Base-by-base conservation (phyloP, 108 stramenopile genomes). In the Fragilariopsis cylindrus region DNA sequence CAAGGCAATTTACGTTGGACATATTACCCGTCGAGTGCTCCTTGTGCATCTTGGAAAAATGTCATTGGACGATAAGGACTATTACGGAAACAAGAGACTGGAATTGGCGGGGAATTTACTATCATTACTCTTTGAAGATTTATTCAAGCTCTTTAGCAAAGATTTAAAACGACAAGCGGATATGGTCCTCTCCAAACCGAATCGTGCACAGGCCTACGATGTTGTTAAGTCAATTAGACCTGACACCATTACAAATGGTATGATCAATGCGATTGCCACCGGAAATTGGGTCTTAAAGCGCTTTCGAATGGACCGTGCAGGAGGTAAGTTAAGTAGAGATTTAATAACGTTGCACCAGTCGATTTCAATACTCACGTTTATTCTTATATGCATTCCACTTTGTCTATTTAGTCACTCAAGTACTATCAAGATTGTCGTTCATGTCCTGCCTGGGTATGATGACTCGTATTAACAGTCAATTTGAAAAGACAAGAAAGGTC, bases 211-310 rank as follows among this genome's bases (percentile, higher is more conserved):
- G 65, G 90, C 93, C 8, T 99, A 98, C 81, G 98, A 99, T 88
- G 92, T 98, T 42, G 87, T 93, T 57, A 97, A 97, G 73, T 81
- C 80, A 40, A 92, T 96, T 46, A 79, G 95, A 52, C 85, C 94
- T 1, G 96, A 97, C 69, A 98, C 95, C 1, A 98, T 99, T 79
- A 92, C 99, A 15, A 92, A 96, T 68, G 98, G 98, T 16, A 97
- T 99, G 89, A 83, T 96, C 70, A 90, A 91, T 65, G 97, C 98
- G 41, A 97, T 99, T 69, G 90, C 97, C 68, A 97, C 97, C 9
- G 99, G 99, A 18, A 99, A 98, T 73, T 99, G 99, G 98, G 96
- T 97, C 4, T 85, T 99, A 42, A 98, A 98, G 77, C 93, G 99
- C 15, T 98, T 99, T 76, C 85, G 96, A n/a, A 98, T 98, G 97